A percentile compares a stretch with the other conserved stretches of the same genome.
phyloP scores from a whole-genome alignment of 345 rosid species.

The Jatropha curcas region DNA sequence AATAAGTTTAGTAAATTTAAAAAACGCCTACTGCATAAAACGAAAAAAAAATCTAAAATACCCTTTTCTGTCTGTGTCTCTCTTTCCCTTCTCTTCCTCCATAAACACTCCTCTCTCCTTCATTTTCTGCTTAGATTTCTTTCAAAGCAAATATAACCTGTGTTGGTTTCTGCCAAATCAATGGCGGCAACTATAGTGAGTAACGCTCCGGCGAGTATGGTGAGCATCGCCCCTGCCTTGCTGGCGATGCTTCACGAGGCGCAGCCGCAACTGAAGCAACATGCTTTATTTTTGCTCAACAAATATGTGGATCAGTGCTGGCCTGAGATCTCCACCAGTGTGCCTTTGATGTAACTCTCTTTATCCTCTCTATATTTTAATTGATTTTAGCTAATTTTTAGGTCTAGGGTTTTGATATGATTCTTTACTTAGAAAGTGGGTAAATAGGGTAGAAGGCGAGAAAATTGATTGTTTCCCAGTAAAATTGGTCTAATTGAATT shows the following conservation, averaged over 20 bases:
- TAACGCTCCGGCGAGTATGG: constrained; percentile 97
- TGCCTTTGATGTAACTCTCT: constrained; percentile 71
- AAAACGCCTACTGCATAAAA: not conserved
- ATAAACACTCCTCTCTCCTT: not conserved
- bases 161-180: not conserved
- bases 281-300: constrained; percentile 87
- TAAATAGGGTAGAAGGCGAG: not conserved
- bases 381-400: constrained; percentile 6
- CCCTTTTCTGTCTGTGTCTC: not conserved
- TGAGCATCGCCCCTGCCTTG: constrained; percentile 89
- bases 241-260: constrained; percentile 95
- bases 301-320: constrained; percentile 86
- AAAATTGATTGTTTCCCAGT: not conserved
- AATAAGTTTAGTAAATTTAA: constrained; percentile 12
- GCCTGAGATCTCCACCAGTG: constrained; percentile 99
- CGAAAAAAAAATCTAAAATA: no score
- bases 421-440: constrained; percentile 11
- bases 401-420: constrained; percentile 22
- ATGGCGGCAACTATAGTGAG: constrained; percentile 79
- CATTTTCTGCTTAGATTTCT: no score
- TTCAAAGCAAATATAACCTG: not conserved
- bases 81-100: not conserved
- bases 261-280: constrained; percentile 79
- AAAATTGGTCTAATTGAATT: not conserved
- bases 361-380: not conserved